Percentiles rank a stretch among this genome's conserved stretches.
These are phyloP conservation scores for Russula olivacea DNA, from an alignment of 768 basidiomycete genomes.

Conservation along the genomic window DNA sequence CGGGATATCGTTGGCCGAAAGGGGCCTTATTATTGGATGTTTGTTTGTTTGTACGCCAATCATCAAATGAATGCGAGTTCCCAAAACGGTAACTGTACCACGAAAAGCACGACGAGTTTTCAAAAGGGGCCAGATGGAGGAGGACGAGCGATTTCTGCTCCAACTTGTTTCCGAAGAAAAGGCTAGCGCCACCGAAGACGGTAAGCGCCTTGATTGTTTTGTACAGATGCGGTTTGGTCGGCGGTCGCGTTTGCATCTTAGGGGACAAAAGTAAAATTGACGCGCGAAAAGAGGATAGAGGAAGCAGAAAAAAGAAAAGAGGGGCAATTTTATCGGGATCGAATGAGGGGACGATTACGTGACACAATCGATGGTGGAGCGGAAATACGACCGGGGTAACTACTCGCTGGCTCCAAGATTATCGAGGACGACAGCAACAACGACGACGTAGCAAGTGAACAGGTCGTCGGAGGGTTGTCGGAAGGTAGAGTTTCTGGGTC, in stretches of 20 bases:
- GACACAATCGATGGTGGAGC: slow-evolving; percentile 14
- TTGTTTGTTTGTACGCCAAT: neutral
- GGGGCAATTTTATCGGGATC: slow-evolving; percentile 7
- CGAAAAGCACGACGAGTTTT: slow-evolving; percentile 18
- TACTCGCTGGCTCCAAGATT: neutral
- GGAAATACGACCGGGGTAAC: neutral
- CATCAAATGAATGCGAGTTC: neutral
- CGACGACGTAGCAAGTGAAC: neutral
- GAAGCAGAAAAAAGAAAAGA: slow-evolving; percentile 4
- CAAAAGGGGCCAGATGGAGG: slow-evolving; percentile 7
- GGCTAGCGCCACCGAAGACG: neutral
- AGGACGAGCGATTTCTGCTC: slow-evolving; percentile 15
- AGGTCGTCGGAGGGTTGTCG: neutral
- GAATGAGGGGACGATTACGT: slow-evolving; percentile 18
- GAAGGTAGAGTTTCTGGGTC: neutral
- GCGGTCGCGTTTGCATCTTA: neutral
- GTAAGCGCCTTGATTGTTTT: neutral
- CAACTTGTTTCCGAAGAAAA: slow-evolving; percentile 8
- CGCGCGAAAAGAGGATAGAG: slow-evolving; percentile 7
- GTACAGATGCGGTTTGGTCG: slow-evolving; percentile 4
- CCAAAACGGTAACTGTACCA: slow-evolving; percentile 1
- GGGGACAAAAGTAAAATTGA: slow-evolving; percentile 8
- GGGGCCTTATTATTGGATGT: neutral
- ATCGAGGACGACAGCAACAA: slow-evolving; percentile 6
- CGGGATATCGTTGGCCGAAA: slow-evolving; percentile 12